Conservation (phyloP, 306 rosid species). For the Senna siamea region DNA sequence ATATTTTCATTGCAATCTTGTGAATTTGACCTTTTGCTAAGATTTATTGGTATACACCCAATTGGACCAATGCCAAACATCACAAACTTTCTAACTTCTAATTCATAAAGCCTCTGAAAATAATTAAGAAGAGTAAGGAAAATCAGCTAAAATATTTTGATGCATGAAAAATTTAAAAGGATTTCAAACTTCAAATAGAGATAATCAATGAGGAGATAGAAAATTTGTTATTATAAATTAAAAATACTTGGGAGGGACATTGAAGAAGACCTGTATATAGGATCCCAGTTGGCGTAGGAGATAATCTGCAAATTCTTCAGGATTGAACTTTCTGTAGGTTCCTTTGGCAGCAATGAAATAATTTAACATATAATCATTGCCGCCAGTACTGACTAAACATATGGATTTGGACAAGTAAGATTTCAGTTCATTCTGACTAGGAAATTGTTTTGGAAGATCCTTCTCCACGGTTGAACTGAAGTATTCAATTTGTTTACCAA, state of each 20-base stretch:
- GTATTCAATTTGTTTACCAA: constrained; percentile 38
- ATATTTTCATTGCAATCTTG: neutral
- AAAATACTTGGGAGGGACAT: neutral
- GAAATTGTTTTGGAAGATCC: constrained; percentile 33
- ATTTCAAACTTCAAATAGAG: too few species aligned
- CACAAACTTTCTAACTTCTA: constrained; percentile 3
- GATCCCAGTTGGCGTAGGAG: constrained; percentile 14
- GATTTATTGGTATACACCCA: neutral
- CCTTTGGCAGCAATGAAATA: constrained; percentile 25
- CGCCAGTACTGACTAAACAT: constrained; percentile 11
- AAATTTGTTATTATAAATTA: too few species aligned
- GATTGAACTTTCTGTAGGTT: neutral
- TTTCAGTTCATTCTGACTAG: neutral
- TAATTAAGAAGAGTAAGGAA: too few species aligned
- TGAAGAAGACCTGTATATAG: constrained; percentile 1
- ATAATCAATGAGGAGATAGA: too few species aligned
- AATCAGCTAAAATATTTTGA: too few species aligned
- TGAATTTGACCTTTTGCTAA: neutral
- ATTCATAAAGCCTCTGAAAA: neutral
- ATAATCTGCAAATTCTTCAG: constrained; percentile 32
- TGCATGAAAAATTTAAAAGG: too few species aligned
- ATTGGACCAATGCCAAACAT: neutral
- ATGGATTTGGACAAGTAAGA: constrained; percentile 30
- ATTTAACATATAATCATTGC: constrained; percentile 37
- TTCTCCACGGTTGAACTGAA: constrained; percentile 36